phyloP scores from a whole-genome alignment of 2,329 filamentous ascomycete genomes.

The Intubia oerlemansii region DNA sequence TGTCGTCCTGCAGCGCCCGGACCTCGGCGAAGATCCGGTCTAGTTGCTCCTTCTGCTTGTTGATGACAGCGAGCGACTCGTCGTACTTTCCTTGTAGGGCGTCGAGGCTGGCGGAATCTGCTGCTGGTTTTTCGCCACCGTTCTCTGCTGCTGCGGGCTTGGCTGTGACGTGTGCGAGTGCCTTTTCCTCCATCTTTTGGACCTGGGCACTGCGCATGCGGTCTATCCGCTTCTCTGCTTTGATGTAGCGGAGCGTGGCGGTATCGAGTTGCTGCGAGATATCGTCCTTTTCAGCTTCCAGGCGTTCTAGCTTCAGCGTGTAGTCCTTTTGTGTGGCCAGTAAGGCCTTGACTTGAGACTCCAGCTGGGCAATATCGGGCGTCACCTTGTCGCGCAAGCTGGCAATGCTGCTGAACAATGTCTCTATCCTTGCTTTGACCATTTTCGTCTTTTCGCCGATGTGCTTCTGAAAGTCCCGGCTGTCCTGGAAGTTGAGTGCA shows the following conservation, averaged over 20 bases:
- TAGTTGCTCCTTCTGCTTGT: conserved; percentile 76
- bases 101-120: conserved; percentile 29
- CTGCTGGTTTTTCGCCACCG: conserved; percentile 26
- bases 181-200: conserved; percentile 79
- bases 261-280: conserved; percentile 72
- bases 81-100: conserved; percentile 58
- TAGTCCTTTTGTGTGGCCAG: conserved; percentile 69
- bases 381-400: conserved; percentile 30
- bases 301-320: conserved; percentile 51
- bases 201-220: conserved; percentile 74
- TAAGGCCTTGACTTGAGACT: conserved; percentile 52
- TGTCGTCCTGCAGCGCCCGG: conserved; percentile 51
- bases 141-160: conserved; percentile 25
- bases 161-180: conserved; percentile 44
- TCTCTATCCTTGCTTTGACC: conserved; percentile 53
- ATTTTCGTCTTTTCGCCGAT: conserved; percentile 53
- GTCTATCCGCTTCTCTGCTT: conserved; percentile 88
- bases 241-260: conserved; percentile 78
- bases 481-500: conserved; percentile 38
- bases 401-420: conserved; percentile 39
- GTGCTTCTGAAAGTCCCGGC: conserved; percentile 60
- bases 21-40: conserved; percentile 62
- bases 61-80: conserved; percentile 53
- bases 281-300: conserved; percentile 61
- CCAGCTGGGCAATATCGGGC: conserved; percentile 50